Conservation (phyloP, 2,329 filamentous ascomycete genomes). For the Neoscytalidium dimidiatum region DNA sequence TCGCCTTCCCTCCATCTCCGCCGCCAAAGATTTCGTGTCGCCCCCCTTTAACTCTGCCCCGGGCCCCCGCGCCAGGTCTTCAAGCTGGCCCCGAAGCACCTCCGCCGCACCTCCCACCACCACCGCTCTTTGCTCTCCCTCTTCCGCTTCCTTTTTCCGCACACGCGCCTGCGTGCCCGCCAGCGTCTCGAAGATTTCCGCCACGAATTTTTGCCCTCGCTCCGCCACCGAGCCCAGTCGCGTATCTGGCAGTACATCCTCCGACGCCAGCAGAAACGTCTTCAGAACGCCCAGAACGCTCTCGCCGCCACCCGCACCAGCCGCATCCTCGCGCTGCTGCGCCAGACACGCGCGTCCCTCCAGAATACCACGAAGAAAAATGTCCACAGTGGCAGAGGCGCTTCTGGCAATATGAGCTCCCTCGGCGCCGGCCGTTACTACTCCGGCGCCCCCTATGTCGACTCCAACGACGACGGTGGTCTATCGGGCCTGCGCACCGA, state of each 20-base stretch:
- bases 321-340: conserved; percentile 32
- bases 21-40: background rate
- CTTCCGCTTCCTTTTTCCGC: conserved; percentile 70
- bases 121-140: conserved; percentile 41
- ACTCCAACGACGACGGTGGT: conserved; percentile 23
- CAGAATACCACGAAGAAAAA: conserved; percentile 16
- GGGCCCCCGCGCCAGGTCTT: background rate
- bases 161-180: conserved; percentile 63
- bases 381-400: background rate
- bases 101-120: conserved; percentile 33
- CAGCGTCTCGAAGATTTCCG: conserved; percentile 69
- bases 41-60: conserved; percentile 8
- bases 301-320: conserved; percentile 26
- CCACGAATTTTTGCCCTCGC: conserved; percentile 70
- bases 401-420: conserved; percentile 7
- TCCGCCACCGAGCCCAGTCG: conserved; percentile 72
- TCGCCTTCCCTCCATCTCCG: background rate
- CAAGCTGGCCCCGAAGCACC: conserved; percentile 29
- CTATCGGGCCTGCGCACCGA: conserved; percentile 39
- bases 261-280: conserved; percentile 54
- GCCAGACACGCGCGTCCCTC: conserved; percentile 27
- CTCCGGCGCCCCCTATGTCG: conserved; percentile 11
- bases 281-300: conserved; percentile 25
- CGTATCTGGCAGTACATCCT: conserved; percentile 76
- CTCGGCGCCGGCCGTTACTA: conserved; percentile 19